phyloP scores from a whole-genome alignment of 2,329 filamentous ascomycete genomes.

The Anisogramma anomala region DNA sequence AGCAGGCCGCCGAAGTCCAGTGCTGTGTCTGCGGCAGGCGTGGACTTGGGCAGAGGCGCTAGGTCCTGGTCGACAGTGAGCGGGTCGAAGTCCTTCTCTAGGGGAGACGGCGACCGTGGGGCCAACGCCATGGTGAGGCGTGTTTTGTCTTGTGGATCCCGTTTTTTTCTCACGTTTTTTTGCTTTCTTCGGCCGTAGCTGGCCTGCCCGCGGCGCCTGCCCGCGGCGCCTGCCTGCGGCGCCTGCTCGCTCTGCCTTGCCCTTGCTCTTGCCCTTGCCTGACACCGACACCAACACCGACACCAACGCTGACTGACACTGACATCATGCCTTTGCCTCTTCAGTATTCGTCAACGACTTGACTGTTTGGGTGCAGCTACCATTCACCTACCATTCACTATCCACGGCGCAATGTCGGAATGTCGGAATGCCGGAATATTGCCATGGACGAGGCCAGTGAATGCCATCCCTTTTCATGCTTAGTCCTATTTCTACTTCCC shows the following conservation, averaged over 20 bases:
- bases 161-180: too few species aligned
- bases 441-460: not conserved
- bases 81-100: conserved; percentile 32
- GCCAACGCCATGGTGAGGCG: not conserved
- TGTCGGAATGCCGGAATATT: too few species aligned
- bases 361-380: too few species aligned
- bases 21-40: conserved; percentile 38
- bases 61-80: conserved; percentile 42
- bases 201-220: too few species aligned
- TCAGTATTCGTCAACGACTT: not conserved
- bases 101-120: conserved; percentile 29
- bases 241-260: too few species aligned
- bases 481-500: not conserved
- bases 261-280: too few species aligned
- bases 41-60: conserved; percentile 48
- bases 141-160: not conserved
- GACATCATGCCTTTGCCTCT: not conserved
- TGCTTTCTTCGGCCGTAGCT: too few species aligned
- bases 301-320: too few species aligned
- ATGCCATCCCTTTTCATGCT: conserved; percentile 5
- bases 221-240: too few species aligned
- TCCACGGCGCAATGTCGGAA: too few species aligned
- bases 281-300: too few species aligned
- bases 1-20: conserved; percentile 66
- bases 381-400: too few species aligned